Conservation (phyloP, 805 yeast genomes). For the Wickerhamomyces kurtzmanii region DNA sequence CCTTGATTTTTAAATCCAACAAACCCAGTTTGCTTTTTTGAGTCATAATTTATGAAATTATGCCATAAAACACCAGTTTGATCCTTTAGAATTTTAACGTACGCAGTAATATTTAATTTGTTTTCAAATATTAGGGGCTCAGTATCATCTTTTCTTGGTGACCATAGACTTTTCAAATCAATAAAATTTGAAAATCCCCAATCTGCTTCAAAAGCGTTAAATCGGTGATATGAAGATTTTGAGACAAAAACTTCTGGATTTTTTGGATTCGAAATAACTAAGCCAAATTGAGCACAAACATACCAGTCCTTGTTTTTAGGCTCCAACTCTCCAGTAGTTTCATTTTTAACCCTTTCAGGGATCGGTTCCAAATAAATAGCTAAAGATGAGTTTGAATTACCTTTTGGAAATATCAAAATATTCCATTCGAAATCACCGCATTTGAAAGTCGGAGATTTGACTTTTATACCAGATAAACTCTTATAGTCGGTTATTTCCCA, state of each 20-base stretch:
- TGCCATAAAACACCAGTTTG: constrained; percentile 95
- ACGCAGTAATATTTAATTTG: constrained; percentile 62
- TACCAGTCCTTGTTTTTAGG: constrained; percentile 54
- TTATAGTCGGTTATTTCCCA: constrained; percentile 27
- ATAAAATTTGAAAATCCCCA: constrained; percentile 91
- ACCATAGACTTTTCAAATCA: constrained; percentile 31
- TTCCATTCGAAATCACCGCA: constrained; percentile 63
- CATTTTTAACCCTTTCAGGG: constrained; percentile 18
- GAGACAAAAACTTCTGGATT: constrained; percentile 51
- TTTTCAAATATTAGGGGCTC: constrained; percentile 38
- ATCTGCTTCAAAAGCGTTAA: constrained; percentile 66
- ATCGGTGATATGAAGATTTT: constrained; percentile 70
- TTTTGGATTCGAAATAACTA: constrained; percentile 75
- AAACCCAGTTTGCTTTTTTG: constrained; percentile 79
- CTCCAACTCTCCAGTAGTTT: constrained; percentile 16
- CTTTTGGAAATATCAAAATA: constrained; percentile 68
- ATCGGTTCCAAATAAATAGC: constrained; percentile 80
- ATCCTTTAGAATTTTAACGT: constrained; percentile 71
- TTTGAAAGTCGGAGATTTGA: constrained; percentile 31
- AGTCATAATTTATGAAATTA: constrained; percentile 73
- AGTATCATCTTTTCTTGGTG: constrained; percentile 17
- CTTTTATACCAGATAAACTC: constrained; percentile 16
- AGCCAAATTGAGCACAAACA: constrained; percentile 85
- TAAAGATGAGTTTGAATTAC: constrained; percentile 48
- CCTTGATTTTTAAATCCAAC: constrained; percentile 96